These are phyloP conservation scores for Oryza australiensis DNA, from an alignment of 176 grass and related monocot species.

Conservation along the genomic window DNA sequence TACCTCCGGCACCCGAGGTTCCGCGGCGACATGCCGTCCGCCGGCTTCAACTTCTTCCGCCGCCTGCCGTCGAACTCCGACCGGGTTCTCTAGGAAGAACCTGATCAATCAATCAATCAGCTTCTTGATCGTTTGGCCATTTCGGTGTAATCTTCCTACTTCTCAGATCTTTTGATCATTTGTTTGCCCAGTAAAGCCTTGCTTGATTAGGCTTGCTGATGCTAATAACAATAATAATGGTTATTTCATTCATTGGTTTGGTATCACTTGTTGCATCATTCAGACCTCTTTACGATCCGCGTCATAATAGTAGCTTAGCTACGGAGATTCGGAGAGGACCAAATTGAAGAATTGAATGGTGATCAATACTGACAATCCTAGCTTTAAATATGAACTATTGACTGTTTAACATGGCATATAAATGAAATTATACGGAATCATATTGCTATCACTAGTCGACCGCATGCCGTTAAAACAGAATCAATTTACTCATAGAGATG, in stretches of 20 bases:
- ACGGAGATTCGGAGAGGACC: neutral
- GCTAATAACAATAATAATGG: slow-evolving; percentile 30
- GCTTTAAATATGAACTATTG: neutral
- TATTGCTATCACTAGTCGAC: neutral
- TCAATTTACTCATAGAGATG: neutral
- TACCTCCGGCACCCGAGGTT: slow-evolving; percentile 90
- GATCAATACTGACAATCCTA: neutral
- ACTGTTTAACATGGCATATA: neutral
- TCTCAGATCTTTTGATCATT: slow-evolving; percentile 26
- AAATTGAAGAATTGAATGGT: neutral
- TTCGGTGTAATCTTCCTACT: slow-evolving; percentile 9
- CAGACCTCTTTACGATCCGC: neutral
- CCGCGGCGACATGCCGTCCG: slow-evolving; percentile 90
- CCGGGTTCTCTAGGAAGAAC: slow-evolving; percentile 57
- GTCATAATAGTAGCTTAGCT: neutral
- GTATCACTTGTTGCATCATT: neutral
- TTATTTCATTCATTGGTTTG: slow-evolving; percentile 40
- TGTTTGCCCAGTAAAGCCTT: slow-evolving; percentile 33
- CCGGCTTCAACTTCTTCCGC: slow-evolving; percentile 93
- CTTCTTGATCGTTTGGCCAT: slow-evolving; percentile 12
- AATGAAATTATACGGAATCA: neutral
- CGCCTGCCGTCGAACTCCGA: slow-evolving; percentile 83
- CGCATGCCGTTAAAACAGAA: slow-evolving; percentile 19
- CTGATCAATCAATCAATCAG: slow-evolving; percentile 19
- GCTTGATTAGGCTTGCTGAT: slow-evolving; percentile 38